Conservation (phyloP, 352 stramenopile genomes). For the Nothophytophthora sp. region DNA sequence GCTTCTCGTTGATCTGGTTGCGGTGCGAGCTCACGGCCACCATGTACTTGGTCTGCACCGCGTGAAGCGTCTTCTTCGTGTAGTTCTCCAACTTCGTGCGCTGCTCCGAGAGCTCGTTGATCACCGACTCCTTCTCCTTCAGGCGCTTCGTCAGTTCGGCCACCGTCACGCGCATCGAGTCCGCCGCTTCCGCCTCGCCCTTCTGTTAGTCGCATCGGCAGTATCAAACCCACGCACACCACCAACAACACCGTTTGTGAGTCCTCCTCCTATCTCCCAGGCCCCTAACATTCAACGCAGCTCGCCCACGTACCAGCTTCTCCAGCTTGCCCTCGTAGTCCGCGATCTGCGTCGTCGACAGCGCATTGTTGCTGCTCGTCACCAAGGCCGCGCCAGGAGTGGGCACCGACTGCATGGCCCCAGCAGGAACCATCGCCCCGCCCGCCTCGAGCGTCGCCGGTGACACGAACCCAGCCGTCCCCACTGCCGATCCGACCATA, state of each 20-base stretch:
- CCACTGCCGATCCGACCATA: conserved; percentile 10
- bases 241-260: neutral
- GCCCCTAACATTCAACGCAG: conserved; percentile 8
- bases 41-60: conserved; percentile 92
- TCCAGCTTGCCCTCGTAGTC: conserved; percentile 77
- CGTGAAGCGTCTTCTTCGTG: conserved; percentile 90
- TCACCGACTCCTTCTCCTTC: conserved; percentile 89
- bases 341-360: conserved; percentile 50
- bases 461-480: conserved; percentile 21
- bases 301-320: conserved; percentile 49
- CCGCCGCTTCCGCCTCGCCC: conserved; percentile 60
- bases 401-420: conserved; percentile 21
- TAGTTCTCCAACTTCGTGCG: conserved; percentile 89
- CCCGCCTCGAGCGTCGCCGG: conserved; percentile 27
- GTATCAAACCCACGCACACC: too few relatives aligned
- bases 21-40: conserved; percentile 86
- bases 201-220: too few relatives aligned
- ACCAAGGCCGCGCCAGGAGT: conserved; percentile 28
- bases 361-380: conserved; percentile 44
- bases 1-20: conserved; percentile 88
- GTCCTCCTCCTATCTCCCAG: conserved; percentile 1
- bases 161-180: conserved; percentile 82
- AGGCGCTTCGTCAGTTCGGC: conserved; percentile 78
- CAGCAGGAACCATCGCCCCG: conserved; percentile 19
- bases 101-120: conserved; percentile 88